A percentile compares a stretch with the other conserved stretches of the same genome.
Evolutionary conservation across 2,329 filamentous ascomycete species (phyloP).

Genomic region (Colletotrichum chlorophyti): DNA sequence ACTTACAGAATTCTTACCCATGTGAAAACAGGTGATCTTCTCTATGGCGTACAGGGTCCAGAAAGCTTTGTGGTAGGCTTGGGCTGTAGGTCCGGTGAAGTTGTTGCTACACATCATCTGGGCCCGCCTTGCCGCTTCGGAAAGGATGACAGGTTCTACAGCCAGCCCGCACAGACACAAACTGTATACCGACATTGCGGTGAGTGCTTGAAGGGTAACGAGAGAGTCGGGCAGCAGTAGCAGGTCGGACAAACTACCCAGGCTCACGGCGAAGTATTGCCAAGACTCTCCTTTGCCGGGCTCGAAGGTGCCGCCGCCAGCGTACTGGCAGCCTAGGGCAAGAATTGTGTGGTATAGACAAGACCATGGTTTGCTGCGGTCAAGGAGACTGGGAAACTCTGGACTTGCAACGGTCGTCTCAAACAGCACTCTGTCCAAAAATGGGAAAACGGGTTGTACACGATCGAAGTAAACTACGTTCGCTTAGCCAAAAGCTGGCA

Average conservation of each 20-base stretch:
- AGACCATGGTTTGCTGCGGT: constrained; percentile 39
- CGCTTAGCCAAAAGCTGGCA: not conserved
- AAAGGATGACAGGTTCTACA: constrained; percentile 39
- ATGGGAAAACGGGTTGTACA: constrained; percentile 47
- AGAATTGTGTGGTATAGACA: constrained; percentile 46
- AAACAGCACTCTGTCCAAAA: constrained; percentile 45
- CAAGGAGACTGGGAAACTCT: constrained; percentile 34
- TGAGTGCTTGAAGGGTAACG: constrained; percentile 37
- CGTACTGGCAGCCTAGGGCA: constrained; percentile 45
- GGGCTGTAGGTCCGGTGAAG: constrained; percentile 20
- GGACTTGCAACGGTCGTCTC: constrained; percentile 38
- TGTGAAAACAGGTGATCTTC: constrained; percentile 37
- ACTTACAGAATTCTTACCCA: constrained; percentile 39
- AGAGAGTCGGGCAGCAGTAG: constrained; percentile 39
- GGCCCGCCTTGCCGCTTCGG: constrained; percentile 38
- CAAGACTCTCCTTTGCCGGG: constrained; percentile 46
- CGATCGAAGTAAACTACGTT: constrained; percentile 45
- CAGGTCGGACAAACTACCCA: constrained; percentile 43
- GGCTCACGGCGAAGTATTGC: constrained; percentile 45
- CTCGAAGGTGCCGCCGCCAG: constrained; percentile 43
- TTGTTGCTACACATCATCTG: constrained; percentile 36
- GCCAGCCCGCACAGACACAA: constrained; percentile 37
- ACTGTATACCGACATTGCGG: constrained; percentile 38
- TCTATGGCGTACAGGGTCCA: constrained; percentile 37
- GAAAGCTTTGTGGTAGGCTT: constrained; percentile 37